Percentiles rank a stretch among this genome's conserved stretches.
Evolutionary conservation across 352 stramenopile species (phyloP).

Genomic region (Thraustochytrium striatum): DNA sequence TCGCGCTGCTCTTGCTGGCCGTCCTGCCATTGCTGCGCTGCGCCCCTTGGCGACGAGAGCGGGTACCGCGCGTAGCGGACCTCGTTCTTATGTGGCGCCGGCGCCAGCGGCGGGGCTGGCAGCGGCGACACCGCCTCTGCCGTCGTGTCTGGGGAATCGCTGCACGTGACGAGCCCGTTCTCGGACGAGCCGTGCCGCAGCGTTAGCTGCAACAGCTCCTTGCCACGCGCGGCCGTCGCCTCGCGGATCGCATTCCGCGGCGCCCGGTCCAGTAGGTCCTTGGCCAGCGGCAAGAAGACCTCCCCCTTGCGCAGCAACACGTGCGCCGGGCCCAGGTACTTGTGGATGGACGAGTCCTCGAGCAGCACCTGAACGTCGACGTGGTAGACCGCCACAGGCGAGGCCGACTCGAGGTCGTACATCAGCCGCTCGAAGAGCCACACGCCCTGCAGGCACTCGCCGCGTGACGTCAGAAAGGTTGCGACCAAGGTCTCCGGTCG

Average conservation of each 20-base stretch:
- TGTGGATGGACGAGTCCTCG: background rate
- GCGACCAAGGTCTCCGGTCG: background rate
- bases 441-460: constrained; percentile 25
- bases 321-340: constrained; percentile 10
- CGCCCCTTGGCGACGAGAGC: background rate
- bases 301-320: constrained; percentile 8
- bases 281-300: background rate
- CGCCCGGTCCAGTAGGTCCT: background rate
- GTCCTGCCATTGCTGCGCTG: background rate
- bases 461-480: constrained; percentile 24
- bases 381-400: constrained; percentile 13
- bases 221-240: no score
- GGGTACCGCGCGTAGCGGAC: constrained; percentile 16
- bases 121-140: no score
- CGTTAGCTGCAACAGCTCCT: no score
- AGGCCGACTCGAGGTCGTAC: constrained; percentile 15
- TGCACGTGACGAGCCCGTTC: no score
- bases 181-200: no score
- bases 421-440: constrained; percentile 25
- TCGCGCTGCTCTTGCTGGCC: background rate
- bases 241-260: no score
- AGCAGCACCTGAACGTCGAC: constrained; percentile 11
- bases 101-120: no score
- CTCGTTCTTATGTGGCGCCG: background rate
- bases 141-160: no score